Base-by-base conservation (phyloP, 2,329 filamentous ascomycete genomes). In the Tolypocladium guangdongense region DNA sequence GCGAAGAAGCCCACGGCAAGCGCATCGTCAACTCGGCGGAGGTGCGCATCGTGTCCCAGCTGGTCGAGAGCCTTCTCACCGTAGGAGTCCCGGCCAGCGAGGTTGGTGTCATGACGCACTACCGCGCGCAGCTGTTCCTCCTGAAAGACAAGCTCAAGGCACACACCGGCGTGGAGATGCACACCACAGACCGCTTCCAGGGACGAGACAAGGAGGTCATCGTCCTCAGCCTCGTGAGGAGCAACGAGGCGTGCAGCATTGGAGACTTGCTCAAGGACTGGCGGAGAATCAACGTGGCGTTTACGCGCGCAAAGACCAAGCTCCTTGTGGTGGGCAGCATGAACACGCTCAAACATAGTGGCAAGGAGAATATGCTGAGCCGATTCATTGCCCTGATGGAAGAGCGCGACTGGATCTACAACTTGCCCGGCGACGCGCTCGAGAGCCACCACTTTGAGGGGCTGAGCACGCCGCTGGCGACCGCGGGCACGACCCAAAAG, bases 111-210 rank as follows among this genome's bases (percentile, higher is more conserved):
- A 96, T 99, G 74, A 96, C 93, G 18, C 90, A 96, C 69, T 99
- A 99, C 70, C 88, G 93, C 55, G 91, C 88, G 7, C 93, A 99
- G 68, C 82, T 99, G 1, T 84, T 89, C 0, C 75, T 96, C 2
- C 77, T 99, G 1, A 88, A 88, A 58, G 82, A 91, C 56, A 78
- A 77, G 12, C 80, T 96, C 36, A 81, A 82, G 35, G 74, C 72
- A 43, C 70, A 77, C 60, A 54, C 75, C 0, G 80, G 81, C 2
- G 83, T 99, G 1, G 93, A 99, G 70, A 90, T 97, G 79, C 90
- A 99, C 69, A 97, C 93, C 0, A 91, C 93, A 3, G 93, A 99
- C 70, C 90, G 92, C 46, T 99, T 96, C 69, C 93, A 99, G 67
- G 93, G 93, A 7, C 82, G 93, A 11, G 93, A 99, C 71, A 99